Conservation (phyloP, 306 rosid species). For the Erythrophleum fordii region DNA sequence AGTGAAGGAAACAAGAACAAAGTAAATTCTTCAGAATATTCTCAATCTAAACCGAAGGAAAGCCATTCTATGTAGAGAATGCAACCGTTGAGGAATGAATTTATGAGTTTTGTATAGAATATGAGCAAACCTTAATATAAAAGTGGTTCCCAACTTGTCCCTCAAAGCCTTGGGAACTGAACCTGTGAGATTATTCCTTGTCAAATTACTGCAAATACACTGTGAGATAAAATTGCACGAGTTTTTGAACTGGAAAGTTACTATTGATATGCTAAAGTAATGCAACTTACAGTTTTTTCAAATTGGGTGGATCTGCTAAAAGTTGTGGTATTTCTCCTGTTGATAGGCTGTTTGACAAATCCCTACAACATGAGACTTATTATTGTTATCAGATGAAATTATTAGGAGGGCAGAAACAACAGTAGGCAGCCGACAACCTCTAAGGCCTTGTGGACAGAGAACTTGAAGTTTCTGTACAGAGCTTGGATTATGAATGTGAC, state of each 20-base stretch:
- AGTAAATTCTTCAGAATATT: too few species aligned
- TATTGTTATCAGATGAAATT: neutral
- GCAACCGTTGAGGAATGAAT: too few species aligned
- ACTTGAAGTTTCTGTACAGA: neutral
- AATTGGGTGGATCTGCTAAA: neutral
- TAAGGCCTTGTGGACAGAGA: neutral
- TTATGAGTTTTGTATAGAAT: too few species aligned
- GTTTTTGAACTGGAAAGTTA: neutral
- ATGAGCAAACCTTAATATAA: constrained; percentile 23
- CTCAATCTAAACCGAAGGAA: too few species aligned
- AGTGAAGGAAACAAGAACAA: too few species aligned
- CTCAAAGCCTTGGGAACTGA: neutral
- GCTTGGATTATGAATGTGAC: too few species aligned
- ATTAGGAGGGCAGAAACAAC: too few species aligned
- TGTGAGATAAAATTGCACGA: neutral
- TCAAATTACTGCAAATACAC: constrained; percentile 1
- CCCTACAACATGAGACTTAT: constrained; percentile 16
- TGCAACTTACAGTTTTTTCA: constrained; percentile 26
- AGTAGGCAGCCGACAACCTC: too few species aligned
- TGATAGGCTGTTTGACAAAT: constrained; percentile 15
- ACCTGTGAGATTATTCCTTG: neutral
- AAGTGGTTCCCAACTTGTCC: neutral
- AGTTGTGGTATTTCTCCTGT: constrained; percentile 11
- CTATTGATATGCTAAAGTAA: neutral
- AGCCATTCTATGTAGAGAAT: too few species aligned